A percentile compares a stretch with the other conserved stretches of the same genome.
These are phyloP conservation scores for Setaria italica DNA, from an alignment of 202 grass and related monocot genomes.

Conservation along the genomic window DNA sequence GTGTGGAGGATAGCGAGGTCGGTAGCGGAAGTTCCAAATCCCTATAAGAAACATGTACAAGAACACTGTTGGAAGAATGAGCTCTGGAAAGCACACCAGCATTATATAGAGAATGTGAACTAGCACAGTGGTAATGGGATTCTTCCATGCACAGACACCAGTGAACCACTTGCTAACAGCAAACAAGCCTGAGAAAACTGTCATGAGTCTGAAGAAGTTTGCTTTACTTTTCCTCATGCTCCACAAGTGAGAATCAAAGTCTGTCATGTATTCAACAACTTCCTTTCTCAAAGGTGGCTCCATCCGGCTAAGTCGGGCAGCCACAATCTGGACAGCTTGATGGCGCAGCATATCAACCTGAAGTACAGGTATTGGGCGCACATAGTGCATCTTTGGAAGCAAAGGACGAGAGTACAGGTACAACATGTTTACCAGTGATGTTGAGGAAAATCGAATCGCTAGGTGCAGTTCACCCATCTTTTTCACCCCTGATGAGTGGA, in stretches of 20 bases:
- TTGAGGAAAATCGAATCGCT: constrained; percentile 90
- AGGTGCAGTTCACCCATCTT: constrained; percentile 98
- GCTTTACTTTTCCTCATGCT: constrained; percentile 98
- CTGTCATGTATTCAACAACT: constrained; percentile 98
- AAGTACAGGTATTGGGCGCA: constrained; percentile 82
- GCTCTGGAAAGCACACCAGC: constrained; percentile 94
- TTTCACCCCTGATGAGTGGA: constrained; percentile 92
- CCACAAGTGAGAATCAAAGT: constrained; percentile 91
- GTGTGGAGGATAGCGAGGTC: constrained; percentile 87
- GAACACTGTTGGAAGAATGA: constrained; percentile 84
- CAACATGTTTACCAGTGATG: constrained; percentile 88
- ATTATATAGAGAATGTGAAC: constrained; percentile 94
- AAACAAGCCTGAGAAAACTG: constrained; percentile 80
- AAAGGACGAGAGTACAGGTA: constrained; percentile 81
- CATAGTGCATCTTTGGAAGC: constrained; percentile 97
- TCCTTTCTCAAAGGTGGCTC: constrained; percentile 94
- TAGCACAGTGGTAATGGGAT: constrained; percentile 88
- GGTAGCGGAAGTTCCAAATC: constrained; percentile 90
- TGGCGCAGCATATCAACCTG: constrained; percentile 84
- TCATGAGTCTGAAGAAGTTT: constrained; percentile 94
- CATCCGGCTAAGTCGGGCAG: constrained; percentile 87
- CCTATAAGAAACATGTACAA: constrained; percentile 97
- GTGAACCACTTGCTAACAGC: constrained; percentile 83
- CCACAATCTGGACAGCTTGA: constrained; percentile 91
- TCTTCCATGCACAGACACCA: constrained; percentile 84